Conservation (phyloP, 2,329 filamentous ascomycete species). For the Rasamsonia emersonii region DNA sequence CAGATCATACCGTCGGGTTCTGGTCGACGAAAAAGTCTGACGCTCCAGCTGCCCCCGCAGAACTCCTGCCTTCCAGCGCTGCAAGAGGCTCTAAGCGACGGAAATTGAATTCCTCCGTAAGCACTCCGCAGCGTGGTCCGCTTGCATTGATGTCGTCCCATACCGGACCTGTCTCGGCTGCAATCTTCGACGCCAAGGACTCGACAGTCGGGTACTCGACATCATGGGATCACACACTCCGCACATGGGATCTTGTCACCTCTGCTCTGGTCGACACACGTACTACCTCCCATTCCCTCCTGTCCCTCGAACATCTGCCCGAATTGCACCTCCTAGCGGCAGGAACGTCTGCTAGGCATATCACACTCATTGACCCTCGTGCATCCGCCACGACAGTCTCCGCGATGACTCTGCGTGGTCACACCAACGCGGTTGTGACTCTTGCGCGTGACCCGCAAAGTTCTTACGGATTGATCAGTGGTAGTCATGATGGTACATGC, state of each 20-base stretch:
- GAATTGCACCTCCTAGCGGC: conserved; percentile 57
- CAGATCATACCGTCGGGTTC: conserved; percentile 75
- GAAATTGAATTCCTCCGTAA: conserved; percentile 56
- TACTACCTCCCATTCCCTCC: conserved; percentile 72
- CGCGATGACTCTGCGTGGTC: conserved; percentile 84
- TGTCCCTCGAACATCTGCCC: conserved; percentile 67
- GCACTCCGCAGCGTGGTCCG: conserved; percentile 63
- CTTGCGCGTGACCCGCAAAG: conserved; percentile 55
- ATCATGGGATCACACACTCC: conserved; percentile 83
- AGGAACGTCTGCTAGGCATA: conserved; percentile 75
- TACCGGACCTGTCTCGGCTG: conserved; percentile 65
- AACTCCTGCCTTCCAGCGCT: conserved; percentile 58
- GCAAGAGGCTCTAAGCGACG: conserved; percentile 63
- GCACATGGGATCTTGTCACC: conserved; percentile 85
- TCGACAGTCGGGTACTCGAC: conserved; percentile 82
- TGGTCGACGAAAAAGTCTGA: conserved; percentile 77
- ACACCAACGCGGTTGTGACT: conserved; percentile 64
- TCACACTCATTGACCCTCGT: conserved; percentile 88
- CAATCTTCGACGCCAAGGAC: conserved; percentile 77
- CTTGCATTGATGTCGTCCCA: conserved; percentile 65
- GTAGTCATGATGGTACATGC: conserved; percentile 85
- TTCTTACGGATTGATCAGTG: conserved; percentile 76
- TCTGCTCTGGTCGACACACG: conserved; percentile 68
- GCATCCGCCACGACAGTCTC: conserved; percentile 65
- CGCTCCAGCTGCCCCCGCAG: conserved; percentile 62